Evolutionary conservation across 2,329 filamentous ascomycete species (phyloP).

Genomic region (Iodosphaeria phyllophila): DNA sequence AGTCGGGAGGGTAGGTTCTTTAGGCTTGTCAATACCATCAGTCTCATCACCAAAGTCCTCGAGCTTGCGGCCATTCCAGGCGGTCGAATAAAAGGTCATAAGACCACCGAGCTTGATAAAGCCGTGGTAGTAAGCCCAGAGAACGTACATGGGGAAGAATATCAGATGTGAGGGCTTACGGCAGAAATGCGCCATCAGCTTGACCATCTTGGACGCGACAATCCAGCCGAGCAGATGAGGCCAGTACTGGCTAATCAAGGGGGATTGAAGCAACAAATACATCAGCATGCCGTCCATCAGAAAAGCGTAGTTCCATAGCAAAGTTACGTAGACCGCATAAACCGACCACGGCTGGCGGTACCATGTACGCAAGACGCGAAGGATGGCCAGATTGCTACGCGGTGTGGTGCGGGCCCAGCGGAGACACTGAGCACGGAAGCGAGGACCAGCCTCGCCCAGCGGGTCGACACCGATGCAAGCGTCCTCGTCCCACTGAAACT

Average conservation of each 20-base stretch:
- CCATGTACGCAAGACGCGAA: conserved; percentile 21
- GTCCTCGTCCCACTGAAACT: conserved; percentile 31
- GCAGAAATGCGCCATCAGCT: conserved; percentile 31
- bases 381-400: conserved; percentile 31
- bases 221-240: conserved; percentile 22
- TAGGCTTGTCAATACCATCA: too few species aligned
- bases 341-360: conserved; percentile 27
- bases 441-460: conserved; percentile 27
- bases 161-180: conserved; percentile 30
- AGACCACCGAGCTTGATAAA: conserved; percentile 36
- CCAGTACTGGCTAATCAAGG: conserved; percentile 1
- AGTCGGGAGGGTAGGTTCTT: too few species aligned
- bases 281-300: conserved; percentile 28
- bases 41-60: not conserved
- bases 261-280: conserved; percentile 8
- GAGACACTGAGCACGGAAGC: conserved; percentile 31
- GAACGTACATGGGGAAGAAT: conserved; percentile 27
- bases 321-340: conserved; percentile 35
- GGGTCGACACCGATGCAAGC: conserved; percentile 20
- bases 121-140: conserved; percentile 38
- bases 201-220: conserved; percentile 34
- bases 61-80: conserved; percentile 20
- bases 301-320: conserved; percentile 35
- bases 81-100: conserved; percentile 28
- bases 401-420: conserved; percentile 41